phyloP scores from a whole-genome alignment of 1,139 yeast genomes.

The Nakaseomyces delphensis region DNA sequence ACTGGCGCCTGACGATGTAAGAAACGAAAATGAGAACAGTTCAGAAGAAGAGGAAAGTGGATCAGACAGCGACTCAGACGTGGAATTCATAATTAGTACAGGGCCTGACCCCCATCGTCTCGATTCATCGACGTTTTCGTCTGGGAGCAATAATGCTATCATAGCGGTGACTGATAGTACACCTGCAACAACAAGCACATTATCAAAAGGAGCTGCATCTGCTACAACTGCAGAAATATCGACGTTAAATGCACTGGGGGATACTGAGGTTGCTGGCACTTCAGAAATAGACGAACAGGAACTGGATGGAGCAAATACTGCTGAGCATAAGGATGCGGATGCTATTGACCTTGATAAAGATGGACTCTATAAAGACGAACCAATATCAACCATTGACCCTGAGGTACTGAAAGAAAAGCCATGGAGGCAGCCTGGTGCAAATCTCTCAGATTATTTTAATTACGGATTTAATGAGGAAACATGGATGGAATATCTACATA shows the following conservation, averaged over 20 bases:
- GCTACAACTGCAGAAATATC: conserved; percentile 4
- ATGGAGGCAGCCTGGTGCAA: conserved; percentile 97
- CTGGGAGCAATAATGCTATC: conserved; percentile 13
- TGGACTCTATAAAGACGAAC: conserved; percentile 74
- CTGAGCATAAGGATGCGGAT: conserved; percentile 29
- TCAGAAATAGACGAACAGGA: conserved; percentile 22
- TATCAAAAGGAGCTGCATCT: conserved; percentile 9
- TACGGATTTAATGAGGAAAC: conserved; percentile 94
- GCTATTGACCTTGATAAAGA: conserved; percentile 57
- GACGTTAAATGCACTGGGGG: conserved; percentile 1
- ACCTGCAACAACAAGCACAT: conserved; percentile 22
- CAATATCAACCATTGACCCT: conserved; percentile 73
- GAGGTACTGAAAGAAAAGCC: conserved; percentile 87
- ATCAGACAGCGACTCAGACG: conserved; percentile 49
- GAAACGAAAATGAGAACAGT: conserved; percentile 3
- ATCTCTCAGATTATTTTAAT: conserved; percentile 86
- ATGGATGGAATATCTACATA: conserved; percentile 88
- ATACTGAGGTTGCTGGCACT: conserved; percentile 6
- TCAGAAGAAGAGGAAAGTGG: conserved; percentile 32
- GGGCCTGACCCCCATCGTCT: conserved; percentile 32
- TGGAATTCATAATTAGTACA: conserved; percentile 54
- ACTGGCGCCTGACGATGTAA: background rate
- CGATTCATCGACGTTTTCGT: conserved; percentile 22
- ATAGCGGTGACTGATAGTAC: conserved; percentile 29
- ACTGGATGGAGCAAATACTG: conserved; percentile 27